Conservation (phyloP, 2,329 filamentous ascomycete genomes). For the Neocatenulostroma microsporum region DNA sequence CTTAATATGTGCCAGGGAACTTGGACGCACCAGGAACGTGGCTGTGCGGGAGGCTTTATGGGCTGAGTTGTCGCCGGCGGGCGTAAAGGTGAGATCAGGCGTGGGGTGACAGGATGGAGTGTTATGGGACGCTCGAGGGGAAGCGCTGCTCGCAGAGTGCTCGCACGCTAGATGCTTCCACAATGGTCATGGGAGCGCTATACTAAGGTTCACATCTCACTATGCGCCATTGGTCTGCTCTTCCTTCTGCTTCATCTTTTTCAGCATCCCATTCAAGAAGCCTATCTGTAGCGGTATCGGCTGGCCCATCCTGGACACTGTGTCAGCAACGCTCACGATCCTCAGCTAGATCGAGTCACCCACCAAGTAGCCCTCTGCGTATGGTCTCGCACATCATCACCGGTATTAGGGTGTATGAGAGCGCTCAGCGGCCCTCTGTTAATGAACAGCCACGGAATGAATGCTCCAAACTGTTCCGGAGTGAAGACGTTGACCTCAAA, state of each 20-base stretch:
- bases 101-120: too few species aligned
- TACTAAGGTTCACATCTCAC: too few species aligned
- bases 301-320: slow-evolving; percentile 49
- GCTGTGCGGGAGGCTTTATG: too few species aligned
- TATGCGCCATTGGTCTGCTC: slow-evolving; percentile 1
- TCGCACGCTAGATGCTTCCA: too few species aligned
- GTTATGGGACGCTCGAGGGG: too few species aligned
- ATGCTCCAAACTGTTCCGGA: slow-evolving; percentile 75
- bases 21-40: too few species aligned
- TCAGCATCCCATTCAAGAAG: slow-evolving; percentile 36
- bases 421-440: slow-evolving; percentile 72
- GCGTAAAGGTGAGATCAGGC: too few species aligned
- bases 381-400: slow-evolving; percentile 55
- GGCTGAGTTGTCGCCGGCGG: too few species aligned
- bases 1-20: too few species aligned
- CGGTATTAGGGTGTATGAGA: slow-evolving; percentile 75
- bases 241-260: slow-evolving; percentile 10
- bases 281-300: slow-evolving; percentile 53
- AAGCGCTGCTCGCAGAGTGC: too few species aligned
- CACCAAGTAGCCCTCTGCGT: slow-evolving; percentile 61
- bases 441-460: slow-evolving; percentile 76
- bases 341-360: slow-evolving; percentile 1
- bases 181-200: too few species aligned
- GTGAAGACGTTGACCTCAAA: slow-evolving; percentile 88
- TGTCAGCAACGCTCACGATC: background rate